phyloP scores from a whole-genome alignment of 1,284 basidiomycete genomes.

The Rhodotorula sp. region DNA sequence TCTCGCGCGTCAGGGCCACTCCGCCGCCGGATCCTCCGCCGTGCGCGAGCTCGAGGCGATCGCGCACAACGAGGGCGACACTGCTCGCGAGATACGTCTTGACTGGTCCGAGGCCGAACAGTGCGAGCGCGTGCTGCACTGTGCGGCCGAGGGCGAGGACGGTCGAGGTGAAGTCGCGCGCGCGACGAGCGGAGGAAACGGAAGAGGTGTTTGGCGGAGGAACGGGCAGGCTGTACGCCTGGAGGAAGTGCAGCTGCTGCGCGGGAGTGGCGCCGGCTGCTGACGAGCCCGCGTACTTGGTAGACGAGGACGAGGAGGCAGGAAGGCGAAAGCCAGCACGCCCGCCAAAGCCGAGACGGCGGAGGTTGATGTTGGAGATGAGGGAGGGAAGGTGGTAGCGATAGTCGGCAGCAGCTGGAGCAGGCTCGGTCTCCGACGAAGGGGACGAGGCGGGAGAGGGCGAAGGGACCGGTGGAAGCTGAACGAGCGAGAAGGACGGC shows the following conservation, averaged over 20 bases:
- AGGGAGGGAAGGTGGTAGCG: not conserved
- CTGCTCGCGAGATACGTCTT: not conserved
- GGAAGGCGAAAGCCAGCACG: slow-evolving; percentile 10
- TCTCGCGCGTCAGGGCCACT: not conserved
- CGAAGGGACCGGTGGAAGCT: slow-evolving; percentile 3
- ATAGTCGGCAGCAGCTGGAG: slow-evolving; percentile 2
- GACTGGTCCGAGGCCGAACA: slow-evolving; percentile 18
- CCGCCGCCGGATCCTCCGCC: too few relatives aligned
- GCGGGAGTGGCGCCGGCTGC: not conserved
- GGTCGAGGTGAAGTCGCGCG: not conserved
- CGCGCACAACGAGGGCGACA: not conserved
- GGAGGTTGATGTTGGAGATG: slow-evolving; percentile 19
- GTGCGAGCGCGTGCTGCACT: slow-evolving; percentile 20
- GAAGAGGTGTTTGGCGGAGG: not conserved
- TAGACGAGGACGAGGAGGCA: not conserved
- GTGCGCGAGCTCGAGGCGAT: not conserved
- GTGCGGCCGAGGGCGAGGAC: slow-evolving; percentile 11
- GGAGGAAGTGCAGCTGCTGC: slow-evolving; percentile 23
- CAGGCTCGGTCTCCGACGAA: not conserved
- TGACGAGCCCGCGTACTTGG: not conserved
- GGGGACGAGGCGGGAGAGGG: not conserved
- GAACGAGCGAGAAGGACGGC: slow-evolving; percentile 12
- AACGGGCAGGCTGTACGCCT: slow-evolving; percentile 9
- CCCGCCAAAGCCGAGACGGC: slow-evolving; percentile 21
- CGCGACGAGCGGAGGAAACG: too few relatives aligned